Conservation (phyloP, 495 filamentous ascomycete genomes). For the Eremomyces bilateralis region DNA sequence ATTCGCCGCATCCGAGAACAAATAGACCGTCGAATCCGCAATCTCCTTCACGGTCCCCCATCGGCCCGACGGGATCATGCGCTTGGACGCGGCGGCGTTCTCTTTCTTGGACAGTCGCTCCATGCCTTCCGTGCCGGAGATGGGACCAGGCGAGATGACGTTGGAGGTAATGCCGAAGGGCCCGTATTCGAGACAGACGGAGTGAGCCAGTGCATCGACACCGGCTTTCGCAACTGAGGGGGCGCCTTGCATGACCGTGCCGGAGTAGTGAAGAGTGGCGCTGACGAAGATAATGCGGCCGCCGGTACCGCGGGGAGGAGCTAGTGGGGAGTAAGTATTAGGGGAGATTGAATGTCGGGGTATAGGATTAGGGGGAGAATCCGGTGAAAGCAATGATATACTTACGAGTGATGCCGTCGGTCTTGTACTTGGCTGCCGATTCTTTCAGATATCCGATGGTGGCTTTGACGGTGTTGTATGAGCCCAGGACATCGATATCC, state of each 20-base stretch:
- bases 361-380: neutral
- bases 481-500: slow-evolving; percentile 86
- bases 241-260: slow-evolving; percentile 64
- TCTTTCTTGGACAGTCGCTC: slow-evolving; percentile 18
- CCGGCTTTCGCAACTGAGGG: slow-evolving; percentile 79
- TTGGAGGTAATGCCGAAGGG: slow-evolving; percentile 79
- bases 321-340: slow-evolving; percentile 11
- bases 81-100: slow-evolving; percentile 15
- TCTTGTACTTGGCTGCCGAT: slow-evolving; percentile 41
- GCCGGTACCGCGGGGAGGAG: slow-evolving; percentile 31
- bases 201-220: slow-evolving; percentile 59
- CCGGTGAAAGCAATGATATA: slow-evolving; percentile 1
- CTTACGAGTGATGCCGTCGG: slow-evolving; percentile 26
- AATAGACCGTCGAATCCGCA: slow-evolving; percentile 73
- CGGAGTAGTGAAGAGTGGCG: slow-evolving; percentile 76
- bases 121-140: slow-evolving; percentile 38
- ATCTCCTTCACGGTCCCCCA: slow-evolving; percentile 72
- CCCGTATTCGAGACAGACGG: slow-evolving; percentile 65
- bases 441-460: slow-evolving; percentile 55
- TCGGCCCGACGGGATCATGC: slow-evolving; percentile 42
- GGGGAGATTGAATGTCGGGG: slow-evolving; percentile 15
- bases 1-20: slow-evolving; percentile 64
- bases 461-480: slow-evolving; percentile 87
- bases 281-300: slow-evolving; percentile 77
- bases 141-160: slow-evolving; percentile 64